Evolutionary conservation across 441 rosid species (phyloP).

Genomic region (Arabidopsis lyrata): DNA sequence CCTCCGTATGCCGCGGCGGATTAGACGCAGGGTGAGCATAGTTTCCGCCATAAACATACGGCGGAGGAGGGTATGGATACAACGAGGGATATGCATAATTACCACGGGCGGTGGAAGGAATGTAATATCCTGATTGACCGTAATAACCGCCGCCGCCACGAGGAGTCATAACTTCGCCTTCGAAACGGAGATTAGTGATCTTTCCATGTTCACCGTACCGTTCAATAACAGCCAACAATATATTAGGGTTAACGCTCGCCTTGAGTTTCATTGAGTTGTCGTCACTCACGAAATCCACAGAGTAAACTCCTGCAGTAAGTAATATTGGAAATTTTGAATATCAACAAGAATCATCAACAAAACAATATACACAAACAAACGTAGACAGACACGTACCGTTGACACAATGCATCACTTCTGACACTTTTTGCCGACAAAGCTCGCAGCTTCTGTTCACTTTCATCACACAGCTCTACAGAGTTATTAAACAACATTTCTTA

Average conservation of each 20-base stretch:
- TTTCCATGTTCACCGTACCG: slow-evolving; percentile 52
- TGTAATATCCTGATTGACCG: slow-evolving; percentile 29
- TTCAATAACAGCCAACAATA: slow-evolving; percentile 28
- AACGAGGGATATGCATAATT: slow-evolving; percentile 11
- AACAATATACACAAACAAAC: background rate
- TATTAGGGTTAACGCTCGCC: slow-evolving; percentile 46
- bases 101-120: slow-evolving; percentile 21
- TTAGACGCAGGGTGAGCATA: background rate
- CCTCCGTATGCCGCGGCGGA: slow-evolving; percentile 11
- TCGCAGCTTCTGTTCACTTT: slow-evolving; percentile 48
- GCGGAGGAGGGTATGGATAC: slow-evolving; percentile 21
- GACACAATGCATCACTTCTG: slow-evolving; percentile 49
- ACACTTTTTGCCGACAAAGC: slow-evolving; percentile 46
- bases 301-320: slow-evolving; percentile 41
- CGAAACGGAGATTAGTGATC: slow-evolving; percentile 38
- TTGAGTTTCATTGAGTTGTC: slow-evolving; percentile 43
- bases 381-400: slow-evolving; percentile 32
- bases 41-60: slow-evolving; percentile 3
- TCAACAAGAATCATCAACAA: background rate
- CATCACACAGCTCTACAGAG: slow-evolving; percentile 38
- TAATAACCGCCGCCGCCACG: slow-evolving; percentile 15
- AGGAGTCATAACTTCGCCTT: slow-evolving; percentile 30
- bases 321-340: background rate
- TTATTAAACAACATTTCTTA: background rate
- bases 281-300: slow-evolving; percentile 43